These are phyloP conservation scores for Ustilago crameri DNA, from an alignment of 1,284 basidiomycete genomes.

Conservation along the genomic window DNA sequence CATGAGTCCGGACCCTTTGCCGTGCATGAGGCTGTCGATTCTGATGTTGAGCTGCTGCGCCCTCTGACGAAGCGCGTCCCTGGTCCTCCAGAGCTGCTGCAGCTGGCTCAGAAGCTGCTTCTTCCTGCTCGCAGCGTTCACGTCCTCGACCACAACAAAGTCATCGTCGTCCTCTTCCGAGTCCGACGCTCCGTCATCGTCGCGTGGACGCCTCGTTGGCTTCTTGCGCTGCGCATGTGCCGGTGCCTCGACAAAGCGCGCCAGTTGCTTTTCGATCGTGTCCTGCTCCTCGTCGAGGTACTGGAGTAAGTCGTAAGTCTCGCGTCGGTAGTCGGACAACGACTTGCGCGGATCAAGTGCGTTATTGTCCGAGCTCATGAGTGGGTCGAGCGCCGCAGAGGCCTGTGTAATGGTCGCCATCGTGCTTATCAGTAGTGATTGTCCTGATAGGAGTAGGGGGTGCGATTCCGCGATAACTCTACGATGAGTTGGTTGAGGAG, in stretches of 20 bases:
- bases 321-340: conserved; percentile 43
- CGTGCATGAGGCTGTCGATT: conserved; percentile 37
- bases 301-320: conserved; percentile 47
- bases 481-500: too few relatives aligned
- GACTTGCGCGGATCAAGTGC: conserved; percentile 42
- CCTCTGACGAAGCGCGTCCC: conserved; percentile 26
- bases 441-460: too few relatives aligned
- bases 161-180: conserved; percentile 38
- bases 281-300: conserved; percentile 49
- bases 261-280: conserved; percentile 41
- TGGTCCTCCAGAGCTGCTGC: conserved; percentile 42
- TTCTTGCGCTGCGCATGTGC: neutral
- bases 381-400: neutral
- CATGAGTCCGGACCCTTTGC: conserved; percentile 35
- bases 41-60: conserved; percentile 42
- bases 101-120: conserved; percentile 38
- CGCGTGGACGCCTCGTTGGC: conserved; percentile 8
- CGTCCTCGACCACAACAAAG: conserved; percentile 42
- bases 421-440: neutral
- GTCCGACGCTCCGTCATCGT: conserved; percentile 14
- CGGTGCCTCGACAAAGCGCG: conserved; percentile 11
- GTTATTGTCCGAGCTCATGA: conserved; percentile 16
- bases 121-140: conserved; percentile 29
- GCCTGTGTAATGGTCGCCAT: conserved; percentile 22
- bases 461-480: too few relatives aligned